Evolutionary conservation across 345 rosid species (phyloP), one percentile per base, ranked within the genome.

Genomic region (Acer campestre): DNA sequence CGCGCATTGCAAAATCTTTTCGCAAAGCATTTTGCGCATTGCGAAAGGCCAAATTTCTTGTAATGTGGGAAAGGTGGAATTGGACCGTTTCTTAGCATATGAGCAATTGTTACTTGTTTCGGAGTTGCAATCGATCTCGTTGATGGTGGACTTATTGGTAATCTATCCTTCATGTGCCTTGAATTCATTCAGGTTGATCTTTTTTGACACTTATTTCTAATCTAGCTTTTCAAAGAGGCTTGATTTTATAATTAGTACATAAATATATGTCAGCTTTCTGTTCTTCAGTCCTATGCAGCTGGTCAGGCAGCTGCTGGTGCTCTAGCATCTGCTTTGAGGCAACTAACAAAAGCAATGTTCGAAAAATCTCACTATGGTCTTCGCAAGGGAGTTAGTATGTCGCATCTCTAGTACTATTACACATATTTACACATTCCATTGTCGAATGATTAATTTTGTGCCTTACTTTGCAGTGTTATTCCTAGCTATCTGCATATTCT

Each of bases 131-230:
- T 93, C 81, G 98, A 94, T 10, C 86, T 75, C 76, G 94, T 92
- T 76, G 90, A 91, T 76, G 99, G 98, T 74, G 98, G 99, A 70
- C 82, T 96, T 84, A 86, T 92, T 51, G 99, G 97, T 7, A 98
- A 3, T 29, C 3, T 94, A 53, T 88, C 97, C 48, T 88, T 96
- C 89, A 96, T 96, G 98, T 84, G 81, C 78, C 94, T 94, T 58
- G 98, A 92, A 58, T 86, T 95, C 77, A 85, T 95, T 75, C 99
- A 93, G 91, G 98, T 90, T 59, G 9, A 49, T 7, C 4, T 78
- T 51, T 71, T 81, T 18, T 10, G 49, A 9, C 49, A 8, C 3
- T 1, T 3, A 6, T 2, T 44, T 10, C 5, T 14, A 49, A 48
- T 29, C 11, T n/a, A 7, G 2, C 16, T 56, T 73, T 63, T 14